Conservation (phyloP, 768 basidiomycete species). For the Pisolithus tinctorius region DNA sequence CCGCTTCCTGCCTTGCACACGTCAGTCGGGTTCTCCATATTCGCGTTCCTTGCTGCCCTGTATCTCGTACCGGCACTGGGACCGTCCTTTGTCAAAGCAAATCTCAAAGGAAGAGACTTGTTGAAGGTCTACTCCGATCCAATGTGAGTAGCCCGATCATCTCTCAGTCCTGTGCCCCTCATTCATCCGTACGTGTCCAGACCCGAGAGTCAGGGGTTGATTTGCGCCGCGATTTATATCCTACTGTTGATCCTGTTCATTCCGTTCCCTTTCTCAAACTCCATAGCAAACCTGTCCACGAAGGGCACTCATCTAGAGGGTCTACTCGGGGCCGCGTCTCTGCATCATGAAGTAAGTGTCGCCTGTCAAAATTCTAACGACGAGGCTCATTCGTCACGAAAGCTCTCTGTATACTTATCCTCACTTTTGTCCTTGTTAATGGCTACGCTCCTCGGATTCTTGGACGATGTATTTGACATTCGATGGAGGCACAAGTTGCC, state of each 20-base stretch:
- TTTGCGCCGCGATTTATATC: slow-evolving; percentile 86
- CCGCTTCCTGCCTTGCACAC: slow-evolving; percentile 68
- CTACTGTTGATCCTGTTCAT: slow-evolving; percentile 86
- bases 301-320: slow-evolving; percentile 42
- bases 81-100: slow-evolving; percentile 70
- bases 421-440: slow-evolving; percentile 87
- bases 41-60: slow-evolving; percentile 72
- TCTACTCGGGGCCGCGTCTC: slow-evolving; percentile 39
- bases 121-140: slow-evolving; percentile 73
- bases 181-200: slow-evolving; percentile 33
- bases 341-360: slow-evolving; percentile 64
- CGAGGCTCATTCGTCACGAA: not conserved
- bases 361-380: not conserved
- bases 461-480: slow-evolving; percentile 98
- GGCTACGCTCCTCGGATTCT: slow-evolving; percentile 89
- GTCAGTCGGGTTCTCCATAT: slow-evolving; percentile 75
- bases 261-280: slow-evolving; percentile 87
- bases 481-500: slow-evolving; percentile 98
- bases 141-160: slow-evolving; percentile 41
- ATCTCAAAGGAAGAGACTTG: slow-evolving; percentile 80
- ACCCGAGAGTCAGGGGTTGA: slow-evolving; percentile 90
- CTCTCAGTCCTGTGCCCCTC: not conserved
- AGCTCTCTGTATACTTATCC: slow-evolving; percentile 91
- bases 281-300: slow-evolving; percentile 43
- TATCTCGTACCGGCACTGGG: slow-evolving; percentile 82